Evolutionary conservation across 306 rosid genomes (phyloP).

Genomic region (Fragaria ananassa): DNA sequence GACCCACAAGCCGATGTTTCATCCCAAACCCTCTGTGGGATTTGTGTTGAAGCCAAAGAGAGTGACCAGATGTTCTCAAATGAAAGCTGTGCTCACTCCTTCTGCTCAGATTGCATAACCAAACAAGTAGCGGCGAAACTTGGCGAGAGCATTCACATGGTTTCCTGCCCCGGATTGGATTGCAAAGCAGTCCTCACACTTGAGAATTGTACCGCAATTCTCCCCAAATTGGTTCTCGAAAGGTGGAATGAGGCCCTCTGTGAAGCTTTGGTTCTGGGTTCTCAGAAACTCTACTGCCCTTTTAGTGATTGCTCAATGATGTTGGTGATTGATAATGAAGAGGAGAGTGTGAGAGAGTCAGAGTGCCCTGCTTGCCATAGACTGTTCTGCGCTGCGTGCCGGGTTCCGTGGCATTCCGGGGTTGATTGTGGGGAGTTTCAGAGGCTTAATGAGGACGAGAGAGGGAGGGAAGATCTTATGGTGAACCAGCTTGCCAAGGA

Average conservation of each 20-base stretch:
- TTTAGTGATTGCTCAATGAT: slow-evolving; percentile 47
- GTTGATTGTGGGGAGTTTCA: slow-evolving; percentile 40
- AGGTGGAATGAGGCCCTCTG: slow-evolving; percentile 43
- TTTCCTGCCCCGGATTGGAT: slow-evolving; percentile 41
- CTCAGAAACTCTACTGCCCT: slow-evolving; percentile 39
- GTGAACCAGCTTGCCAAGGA: slow-evolving; percentile 35
- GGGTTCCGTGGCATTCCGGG: slow-evolving; percentile 55
- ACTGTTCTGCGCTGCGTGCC: slow-evolving; percentile 50
- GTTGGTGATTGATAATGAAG: slow-evolving; percentile 29
- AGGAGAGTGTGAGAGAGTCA: slow-evolving; percentile 8
- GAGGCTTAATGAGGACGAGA: slow-evolving; percentile 32
- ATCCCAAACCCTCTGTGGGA: slow-evolving; percentile 35
- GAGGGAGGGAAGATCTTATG: slow-evolving; percentile 41
- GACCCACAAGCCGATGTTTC: slow-evolving; percentile 4
- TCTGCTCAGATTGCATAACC: slow-evolving; percentile 45
- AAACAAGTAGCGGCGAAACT: slow-evolving; percentile 48
- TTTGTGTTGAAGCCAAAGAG: slow-evolving; percentile 41
- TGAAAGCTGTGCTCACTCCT: slow-evolving; percentile 41
- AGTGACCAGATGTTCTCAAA: slow-evolving; percentile 32
- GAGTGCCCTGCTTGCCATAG: slow-evolving; percentile 64
- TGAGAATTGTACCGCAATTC: slow-evolving; percentile 28
- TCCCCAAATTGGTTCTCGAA: slow-evolving; percentile 36
- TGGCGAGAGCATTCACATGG: slow-evolving; percentile 21
- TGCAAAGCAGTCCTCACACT: slow-evolving; percentile 32
- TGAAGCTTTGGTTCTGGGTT: slow-evolving; percentile 16